Evolutionary conservation across 306 rosid genomes (phyloP).

Genomic region (Cicer judaicum): DNA sequence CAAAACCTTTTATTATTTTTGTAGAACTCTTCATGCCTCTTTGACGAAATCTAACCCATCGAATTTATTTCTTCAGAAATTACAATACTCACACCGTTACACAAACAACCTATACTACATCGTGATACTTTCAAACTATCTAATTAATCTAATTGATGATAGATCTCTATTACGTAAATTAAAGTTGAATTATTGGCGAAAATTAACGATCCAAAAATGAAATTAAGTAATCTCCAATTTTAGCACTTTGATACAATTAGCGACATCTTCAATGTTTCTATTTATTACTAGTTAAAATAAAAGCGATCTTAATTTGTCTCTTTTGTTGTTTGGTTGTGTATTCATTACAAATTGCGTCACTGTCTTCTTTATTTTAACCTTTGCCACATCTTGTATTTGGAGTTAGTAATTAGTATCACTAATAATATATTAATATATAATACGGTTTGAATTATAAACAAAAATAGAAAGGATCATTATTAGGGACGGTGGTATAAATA

Average conservation of each 20-base stretch:
- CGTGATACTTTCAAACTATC: too few species aligned
- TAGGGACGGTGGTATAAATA: too few species aligned
- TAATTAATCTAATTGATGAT: background rate
- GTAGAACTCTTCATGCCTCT: background rate
- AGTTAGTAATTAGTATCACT: background rate
- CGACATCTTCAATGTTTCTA: background rate
- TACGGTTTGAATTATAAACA: too few species aligned
- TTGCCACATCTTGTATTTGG: background rate
- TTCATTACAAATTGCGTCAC: background rate
- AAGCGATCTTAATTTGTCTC: background rate
- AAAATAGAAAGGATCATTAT: too few species aligned
- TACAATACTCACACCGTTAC: too few species aligned
- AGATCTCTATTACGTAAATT: background rate
- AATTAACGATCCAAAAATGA: background rate
- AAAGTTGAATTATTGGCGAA: background rate
- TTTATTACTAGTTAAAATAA: background rate
- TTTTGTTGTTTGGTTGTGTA: background rate
- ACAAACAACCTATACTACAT: too few species aligned
- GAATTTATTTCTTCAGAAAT: too few species aligned
- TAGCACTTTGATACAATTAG: background rate
- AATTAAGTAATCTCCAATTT: background rate
- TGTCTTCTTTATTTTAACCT: background rate
- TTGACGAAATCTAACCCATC: too few species aligned
- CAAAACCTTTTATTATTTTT: background rate
- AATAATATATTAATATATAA: too few species aligned